A percentile compares a stretch with the other conserved stretches of the same genome.
Evolutionary conservation across 2,329 filamentous ascomycete genomes (phyloP).

Genomic region (Colletotrichum caudatum): DNA sequence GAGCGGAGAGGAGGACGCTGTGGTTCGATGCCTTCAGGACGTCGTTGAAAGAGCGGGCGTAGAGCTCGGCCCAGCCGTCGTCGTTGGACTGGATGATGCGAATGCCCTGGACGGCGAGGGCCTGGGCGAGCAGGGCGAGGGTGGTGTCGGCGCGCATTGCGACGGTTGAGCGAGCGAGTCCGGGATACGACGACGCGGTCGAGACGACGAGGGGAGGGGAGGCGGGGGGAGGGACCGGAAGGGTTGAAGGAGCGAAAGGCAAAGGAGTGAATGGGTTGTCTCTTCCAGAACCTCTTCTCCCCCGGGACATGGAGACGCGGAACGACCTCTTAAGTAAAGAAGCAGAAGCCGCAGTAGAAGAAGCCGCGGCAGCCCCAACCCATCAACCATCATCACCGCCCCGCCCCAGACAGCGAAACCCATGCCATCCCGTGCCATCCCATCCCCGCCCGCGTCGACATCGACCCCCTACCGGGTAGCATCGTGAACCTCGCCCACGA

Average conservation of each 20-base stretch:
- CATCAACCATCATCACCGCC: neutral
- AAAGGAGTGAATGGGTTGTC: neutral
- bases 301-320: neutral
- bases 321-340: constrained; percentile 30
- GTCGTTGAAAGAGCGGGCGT: constrained; percentile 71
- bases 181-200: neutral
- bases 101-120: constrained; percentile 46
- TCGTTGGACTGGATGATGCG: constrained; percentile 77
- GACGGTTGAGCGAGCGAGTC: neutral
- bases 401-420: neutral
- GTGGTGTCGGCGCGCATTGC: constrained; percentile 27
- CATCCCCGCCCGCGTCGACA: neutral
- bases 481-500: constrained; percentile 19
- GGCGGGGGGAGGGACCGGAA: too few species aligned
- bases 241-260: neutral
- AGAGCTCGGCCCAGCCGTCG: constrained; percentile 79
- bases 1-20: constrained; percentile 72
- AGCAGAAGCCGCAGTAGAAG: neutral
- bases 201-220: neutral
- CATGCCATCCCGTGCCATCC: neutral
- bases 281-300: too few species aligned
- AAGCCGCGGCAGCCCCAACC: neutral
- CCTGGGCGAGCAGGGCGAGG: constrained; percentile 37
- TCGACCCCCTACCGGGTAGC: neutral
- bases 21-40: constrained; percentile 67